Evolutionary conservation across 2,329 filamentous ascomycete genomes (phyloP), one percentile per base, ranked within the genome.

Genomic region (Eutypella sp.): DNA sequence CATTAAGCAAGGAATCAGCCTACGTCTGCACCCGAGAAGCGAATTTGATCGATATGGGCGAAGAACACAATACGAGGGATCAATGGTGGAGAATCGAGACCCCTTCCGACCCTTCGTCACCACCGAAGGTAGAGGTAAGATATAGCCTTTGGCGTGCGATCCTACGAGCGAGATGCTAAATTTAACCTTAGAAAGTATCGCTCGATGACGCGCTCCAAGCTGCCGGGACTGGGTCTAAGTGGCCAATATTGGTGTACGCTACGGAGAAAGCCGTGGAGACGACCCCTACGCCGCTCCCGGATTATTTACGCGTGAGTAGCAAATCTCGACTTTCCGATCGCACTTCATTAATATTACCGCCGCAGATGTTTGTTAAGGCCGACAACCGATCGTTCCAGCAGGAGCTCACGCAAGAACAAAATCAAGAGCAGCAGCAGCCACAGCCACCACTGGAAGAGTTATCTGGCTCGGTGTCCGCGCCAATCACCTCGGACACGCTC

Each of bases 31-130:
- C 67, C 47, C 65, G 70, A 31, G 68, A 70, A 44, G 58, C 60
- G 4, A 65, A 72, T 42, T 55, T 73, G 25, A 70, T 72, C 41
- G 70, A 75, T 15, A 40, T 73, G n/a, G 67, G 62, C 1, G 67
- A 65, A 25, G 47, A 51, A 4, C 42, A 63, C 3, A 51, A 55
- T 19, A 47, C 57, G 4, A 51, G 50, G 15, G 75, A 79, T 43
- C 76, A 79, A 55, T 81, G 78, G 78, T 81, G 78, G 78, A 71
- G 71, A 51, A 62, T 81, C 39, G 64, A 70, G 29, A 76, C 72
- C 49, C 57, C 60, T 19, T 57, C 65, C 11, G 55, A 62, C 15
- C 67, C 68, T 10, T 54, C 64, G 5, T 62, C 67, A 40, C 71
- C 74, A n/a, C 64, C 74, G 23, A 70, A 66, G 51, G 64, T 72